A percentile compares a stretch with the other conserved stretches of the same genome.
Conservation (phyloP, 306 rosid species). For the Lablab purpureus region DNA sequence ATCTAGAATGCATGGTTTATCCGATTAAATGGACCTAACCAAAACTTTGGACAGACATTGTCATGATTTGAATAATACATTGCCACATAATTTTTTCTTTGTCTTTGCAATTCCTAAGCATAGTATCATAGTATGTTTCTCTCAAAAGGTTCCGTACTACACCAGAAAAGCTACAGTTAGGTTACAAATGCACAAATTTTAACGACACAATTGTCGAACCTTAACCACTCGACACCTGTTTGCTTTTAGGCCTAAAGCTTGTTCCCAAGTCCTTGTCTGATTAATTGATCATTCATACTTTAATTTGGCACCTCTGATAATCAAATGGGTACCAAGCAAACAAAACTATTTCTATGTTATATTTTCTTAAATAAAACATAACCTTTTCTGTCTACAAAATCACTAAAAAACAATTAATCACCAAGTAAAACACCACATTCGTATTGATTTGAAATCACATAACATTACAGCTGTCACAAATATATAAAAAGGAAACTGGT, state of each 20-base stretch:
- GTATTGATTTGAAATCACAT: neutral
- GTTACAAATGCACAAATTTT: constrained; percentile 36
- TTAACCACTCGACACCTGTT: constrained; percentile 44
- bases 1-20: constrained; percentile 8
- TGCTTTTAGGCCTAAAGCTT: neutral
- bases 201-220: neutral
- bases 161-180: neutral
- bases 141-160: neutral
- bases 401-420: no score
- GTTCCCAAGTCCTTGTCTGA: neutral
- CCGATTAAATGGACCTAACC: constrained; percentile 17
- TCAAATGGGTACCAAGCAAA: neutral
- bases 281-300: neutral
- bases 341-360: no score
- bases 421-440: no score
- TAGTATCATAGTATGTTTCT: neutral
- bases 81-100: neutral
- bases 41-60: constrained; percentile 9
- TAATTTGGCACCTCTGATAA: neutral
- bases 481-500: neutral
- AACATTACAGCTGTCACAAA: neutral
- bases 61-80: constrained; percentile 9
- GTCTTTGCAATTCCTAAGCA: neutral
- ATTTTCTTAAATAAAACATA: no score
- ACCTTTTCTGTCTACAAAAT: no score